These are phyloP conservation scores for Amaranthus cruentus DNA, from an alignment of 148 eudicot species.

Conservation along the genomic window DNA sequence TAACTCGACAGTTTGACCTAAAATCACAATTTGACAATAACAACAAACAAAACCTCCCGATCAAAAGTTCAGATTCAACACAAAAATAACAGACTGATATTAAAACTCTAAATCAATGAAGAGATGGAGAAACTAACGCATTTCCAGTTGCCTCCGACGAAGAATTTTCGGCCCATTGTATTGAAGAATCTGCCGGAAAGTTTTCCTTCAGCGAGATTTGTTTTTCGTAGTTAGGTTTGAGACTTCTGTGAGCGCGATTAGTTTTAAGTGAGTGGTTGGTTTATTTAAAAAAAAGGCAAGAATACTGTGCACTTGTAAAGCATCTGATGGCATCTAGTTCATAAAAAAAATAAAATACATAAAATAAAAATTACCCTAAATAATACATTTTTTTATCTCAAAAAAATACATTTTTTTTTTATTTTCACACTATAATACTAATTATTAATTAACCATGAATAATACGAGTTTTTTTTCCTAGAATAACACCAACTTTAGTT, in stretches of 20 bases:
- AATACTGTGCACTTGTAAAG: not conserved
- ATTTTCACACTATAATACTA: no score
- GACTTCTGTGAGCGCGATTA: not conserved
- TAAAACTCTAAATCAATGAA: no score
- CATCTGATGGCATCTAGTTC: not conserved
- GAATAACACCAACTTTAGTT: no score
- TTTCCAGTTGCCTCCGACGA: conserved; percentile 92
- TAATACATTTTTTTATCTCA: no score
- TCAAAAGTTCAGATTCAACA: not conserved
- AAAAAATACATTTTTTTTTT: no score
- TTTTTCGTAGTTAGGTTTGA: not conserved
- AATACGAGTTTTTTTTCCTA: no score
- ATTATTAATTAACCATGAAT: no score
- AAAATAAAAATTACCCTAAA: no score
- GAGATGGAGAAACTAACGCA: conserved; percentile 39
- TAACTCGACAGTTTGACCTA: no score
- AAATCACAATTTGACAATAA: not conserved
- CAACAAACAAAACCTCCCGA: not conserved
- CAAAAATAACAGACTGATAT: conserved; percentile 3
- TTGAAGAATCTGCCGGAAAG: not conserved
- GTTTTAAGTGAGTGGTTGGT: not conserved
- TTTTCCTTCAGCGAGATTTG: not conserved
- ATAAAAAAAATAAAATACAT: not conserved
- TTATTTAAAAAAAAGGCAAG: no score
- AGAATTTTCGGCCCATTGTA: conserved; percentile 58